Conservation (phyloP, 169 alveolate genomes). For the Eimeria zaria region DNA sequence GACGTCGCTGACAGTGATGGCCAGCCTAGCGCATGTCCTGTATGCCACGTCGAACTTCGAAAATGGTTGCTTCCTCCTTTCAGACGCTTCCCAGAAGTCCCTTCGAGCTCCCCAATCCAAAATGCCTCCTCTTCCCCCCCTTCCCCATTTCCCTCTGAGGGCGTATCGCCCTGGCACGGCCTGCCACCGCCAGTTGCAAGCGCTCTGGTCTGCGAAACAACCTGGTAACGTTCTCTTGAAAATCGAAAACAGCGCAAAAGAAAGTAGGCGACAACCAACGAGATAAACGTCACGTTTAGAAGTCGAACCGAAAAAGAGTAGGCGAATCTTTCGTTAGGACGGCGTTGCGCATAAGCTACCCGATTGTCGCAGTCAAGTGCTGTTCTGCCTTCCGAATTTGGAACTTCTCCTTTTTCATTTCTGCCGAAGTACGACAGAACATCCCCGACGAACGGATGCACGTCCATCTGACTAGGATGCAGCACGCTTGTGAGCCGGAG, state of each 20-base stretch:
- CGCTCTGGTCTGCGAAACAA: not conserved
- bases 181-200: constrained; percentile 8
- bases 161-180: not conserved
- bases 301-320: not conserved
- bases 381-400: not conserved
- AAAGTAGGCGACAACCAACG: not conserved
- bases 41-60: not conserved
- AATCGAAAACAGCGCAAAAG: not conserved
- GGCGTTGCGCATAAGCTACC: not conserved
- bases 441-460: not conserved
- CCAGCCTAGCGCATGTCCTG: not conserved
- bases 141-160: not conserved
- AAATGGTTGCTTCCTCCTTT: not conserved
- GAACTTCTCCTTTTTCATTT: not conserved
- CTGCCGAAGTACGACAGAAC: not conserved
- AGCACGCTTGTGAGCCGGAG: not conserved
- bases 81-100: not conserved
- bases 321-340: not conserved
- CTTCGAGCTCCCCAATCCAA: not conserved
- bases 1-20: not conserved
- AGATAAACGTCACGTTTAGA: not conserved
- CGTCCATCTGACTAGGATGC: not conserved
- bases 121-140: not conserved
- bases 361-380: not conserved
- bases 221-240: not conserved